A percentile compares a stretch with the other conserved stretches of the same genome.
Conservation (phyloP, 1,139 yeast species). For the Hyphopichia buzzinii region DNA sequence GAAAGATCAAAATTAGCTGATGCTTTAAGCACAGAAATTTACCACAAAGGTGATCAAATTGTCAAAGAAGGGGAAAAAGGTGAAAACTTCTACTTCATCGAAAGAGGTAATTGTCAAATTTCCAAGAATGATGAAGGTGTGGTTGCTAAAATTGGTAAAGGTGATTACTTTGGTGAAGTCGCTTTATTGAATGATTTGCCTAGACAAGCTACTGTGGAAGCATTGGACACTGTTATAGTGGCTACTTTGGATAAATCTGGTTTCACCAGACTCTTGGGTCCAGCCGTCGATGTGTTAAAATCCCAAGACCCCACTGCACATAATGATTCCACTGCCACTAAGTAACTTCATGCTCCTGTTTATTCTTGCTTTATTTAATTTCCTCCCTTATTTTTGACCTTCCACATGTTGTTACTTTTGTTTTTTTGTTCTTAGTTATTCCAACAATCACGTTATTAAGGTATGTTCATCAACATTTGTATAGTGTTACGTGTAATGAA, state of each 20-base stretch:
- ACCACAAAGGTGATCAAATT: conserved; percentile 69
- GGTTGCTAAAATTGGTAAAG: conserved; percentile 63
- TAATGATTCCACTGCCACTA: conserved; percentile 2
- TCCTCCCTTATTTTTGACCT: neutral
- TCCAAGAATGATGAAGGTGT: conserved; percentile 56
- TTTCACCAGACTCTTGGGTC: conserved; percentile 90
- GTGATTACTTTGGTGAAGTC: conserved; percentile 95
- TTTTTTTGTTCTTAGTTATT: neutral
- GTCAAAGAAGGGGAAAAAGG: conserved; percentile 90
- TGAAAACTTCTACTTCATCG: conserved; percentile 87
- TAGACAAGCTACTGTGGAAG: conserved; percentile 90
- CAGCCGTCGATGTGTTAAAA: conserved; percentile 78
- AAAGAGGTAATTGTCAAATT: conserved; percentile 82
- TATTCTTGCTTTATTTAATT: neutral
- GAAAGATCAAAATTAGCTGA: conserved; percentile 93
- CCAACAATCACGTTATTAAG: neutral
- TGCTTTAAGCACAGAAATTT: conserved; percentile 79
- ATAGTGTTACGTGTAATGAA: neutral
- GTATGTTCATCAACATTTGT: neutral
- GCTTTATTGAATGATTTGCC: conserved; percentile 90
- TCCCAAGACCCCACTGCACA: conserved; percentile 70
- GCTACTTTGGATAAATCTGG: conserved; percentile 92
- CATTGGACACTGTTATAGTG: conserved; percentile 72
- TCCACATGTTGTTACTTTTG: neutral
- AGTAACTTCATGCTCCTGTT: neutral